Evolutionary conservation across 148 eudicot species (phyloP).

Genomic region (Dianthus caryophyllus): DNA sequence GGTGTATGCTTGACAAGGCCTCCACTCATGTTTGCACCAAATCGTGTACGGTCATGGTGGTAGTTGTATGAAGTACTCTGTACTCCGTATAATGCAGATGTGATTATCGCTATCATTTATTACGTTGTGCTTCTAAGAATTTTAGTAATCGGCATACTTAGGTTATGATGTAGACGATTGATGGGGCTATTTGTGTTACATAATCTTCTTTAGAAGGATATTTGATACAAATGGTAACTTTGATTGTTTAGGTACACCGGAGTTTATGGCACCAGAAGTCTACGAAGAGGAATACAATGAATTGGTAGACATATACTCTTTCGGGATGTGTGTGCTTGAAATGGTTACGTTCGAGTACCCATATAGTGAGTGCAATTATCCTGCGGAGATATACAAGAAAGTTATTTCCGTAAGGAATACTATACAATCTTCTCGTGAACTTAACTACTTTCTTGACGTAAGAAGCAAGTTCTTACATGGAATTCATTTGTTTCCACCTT

Average conservation of each 20-base stretch:
- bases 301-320: constrained; percentile 77
- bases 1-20: constrained; percentile 6
- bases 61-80: no score
- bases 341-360: constrained; percentile 82
- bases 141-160: neutral
- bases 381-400: constrained; percentile 85
- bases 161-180: neutral
- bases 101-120: no score
- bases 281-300: constrained; percentile 81
- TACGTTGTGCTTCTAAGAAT: no score
- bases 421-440: constrained; percentile 5
- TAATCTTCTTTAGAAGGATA: neutral
- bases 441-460: constrained; percentile 5
- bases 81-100: neutral
- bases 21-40: neutral
- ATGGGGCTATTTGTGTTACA: neutral
- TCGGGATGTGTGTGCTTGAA: constrained; percentile 86
- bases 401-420: constrained; percentile 68
- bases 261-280: constrained; percentile 91
- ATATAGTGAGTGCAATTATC: constrained; percentile 74
- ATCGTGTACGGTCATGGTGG: no score
- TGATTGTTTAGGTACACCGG: constrained; percentile 60
- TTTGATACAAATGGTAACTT: constrained; percentile 11
- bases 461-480: neutral
- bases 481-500: constrained; percentile 17